Conservation (phyloP, 768 basidiomycete species). For the Sistotremastrum niveocremeum region DNA sequence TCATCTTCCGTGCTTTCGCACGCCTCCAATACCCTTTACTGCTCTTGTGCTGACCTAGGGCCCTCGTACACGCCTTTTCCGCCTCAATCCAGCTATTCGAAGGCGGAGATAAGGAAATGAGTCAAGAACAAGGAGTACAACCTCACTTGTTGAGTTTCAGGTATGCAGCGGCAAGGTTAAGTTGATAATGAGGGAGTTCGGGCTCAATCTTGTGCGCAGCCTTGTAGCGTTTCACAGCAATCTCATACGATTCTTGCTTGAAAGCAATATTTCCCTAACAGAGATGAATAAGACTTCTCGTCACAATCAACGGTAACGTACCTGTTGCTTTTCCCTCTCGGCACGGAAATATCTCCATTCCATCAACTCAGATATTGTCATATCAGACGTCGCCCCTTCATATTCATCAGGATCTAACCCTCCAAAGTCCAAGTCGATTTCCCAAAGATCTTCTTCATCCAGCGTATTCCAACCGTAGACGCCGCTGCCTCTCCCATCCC, state of each 20-base stretch:
- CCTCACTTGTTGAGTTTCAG: slow-evolving; percentile 57
- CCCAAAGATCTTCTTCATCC: slow-evolving; percentile 70
- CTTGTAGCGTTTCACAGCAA: slow-evolving; percentile 46
- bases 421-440: slow-evolving; percentile 53
- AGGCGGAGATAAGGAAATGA: neutral
- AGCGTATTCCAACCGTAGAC: slow-evolving; percentile 62
- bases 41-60: slow-evolving; percentile 49
- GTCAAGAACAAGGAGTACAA: neutral
- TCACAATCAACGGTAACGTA: slow-evolving; percentile 15
- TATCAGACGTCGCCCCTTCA: slow-evolving; percentile 29
- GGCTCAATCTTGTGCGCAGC: slow-evolving; percentile 50
- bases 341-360: slow-evolving; percentile 60
- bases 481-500: slow-evolving; percentile 60
- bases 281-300: slow-evolving; percentile 1
- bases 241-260: slow-evolving; percentile 42
- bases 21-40: slow-evolving; percentile 61
- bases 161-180: slow-evolving; percentile 65
- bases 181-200: slow-evolving; percentile 62
- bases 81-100: slow-evolving; percentile 52
- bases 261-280: slow-evolving; percentile 56
- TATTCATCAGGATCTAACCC: slow-evolving; percentile 37
- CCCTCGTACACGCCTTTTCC: slow-evolving; percentile 54
- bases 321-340: slow-evolving; percentile 59
- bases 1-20: slow-evolving; percentile 52
- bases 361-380: slow-evolving; percentile 65